Conservation (phyloP, 148 eudicot genomes). For the Mesembryanthemum crystallinum region DNA sequence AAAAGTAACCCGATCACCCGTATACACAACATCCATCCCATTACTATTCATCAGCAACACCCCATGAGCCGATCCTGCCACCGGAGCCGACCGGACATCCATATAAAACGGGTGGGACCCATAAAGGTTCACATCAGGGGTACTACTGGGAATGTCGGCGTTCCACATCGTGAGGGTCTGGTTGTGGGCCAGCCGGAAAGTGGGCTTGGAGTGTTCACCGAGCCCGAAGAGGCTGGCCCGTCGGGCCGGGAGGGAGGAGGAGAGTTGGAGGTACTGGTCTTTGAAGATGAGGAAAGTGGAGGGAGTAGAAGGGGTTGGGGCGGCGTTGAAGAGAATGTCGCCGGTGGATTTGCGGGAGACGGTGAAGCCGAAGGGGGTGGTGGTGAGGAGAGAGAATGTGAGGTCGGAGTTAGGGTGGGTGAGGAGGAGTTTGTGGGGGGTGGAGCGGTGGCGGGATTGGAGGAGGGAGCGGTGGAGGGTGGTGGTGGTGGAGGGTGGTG, state of each 20-base stretch:
- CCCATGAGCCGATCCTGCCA: conserved; percentile 54
- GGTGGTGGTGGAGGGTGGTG: conserved; percentile 9
- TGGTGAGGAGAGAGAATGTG: conserved; percentile 60
- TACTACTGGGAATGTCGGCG: conserved; percentile 49
- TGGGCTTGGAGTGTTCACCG: conserved; percentile 71
- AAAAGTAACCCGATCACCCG: conserved; percentile 63
- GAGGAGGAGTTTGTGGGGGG: conserved; percentile 32
- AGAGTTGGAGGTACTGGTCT: conserved; percentile 62
- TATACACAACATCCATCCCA: conserved; percentile 83
- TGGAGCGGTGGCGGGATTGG: conserved; percentile 37
- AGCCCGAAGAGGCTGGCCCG: conserved; percentile 68
- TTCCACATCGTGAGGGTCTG: conserved; percentile 76
- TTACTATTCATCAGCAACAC: conserved; percentile 73
- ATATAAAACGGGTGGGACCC: conserved; percentile 86
- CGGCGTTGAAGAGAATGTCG: conserved; percentile 58
- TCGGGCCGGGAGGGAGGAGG: conserved; percentile 54
- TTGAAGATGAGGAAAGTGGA: conserved; percentile 58
- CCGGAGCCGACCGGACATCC: conserved; percentile 61
- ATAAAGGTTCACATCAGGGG: conserved; percentile 52
- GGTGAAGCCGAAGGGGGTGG: conserved; percentile 68
- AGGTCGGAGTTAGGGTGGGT: conserved; percentile 55
- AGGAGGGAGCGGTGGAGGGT: conserved; percentile 32
- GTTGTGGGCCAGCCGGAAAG: conserved; percentile 51
- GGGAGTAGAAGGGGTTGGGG: conserved; percentile 25
- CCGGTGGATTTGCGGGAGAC: conserved; percentile 54